Base-by-base conservation (phyloP, 2,329 filamentous ascomycete species). In the Pseudogymnoascus destructans region DNA sequence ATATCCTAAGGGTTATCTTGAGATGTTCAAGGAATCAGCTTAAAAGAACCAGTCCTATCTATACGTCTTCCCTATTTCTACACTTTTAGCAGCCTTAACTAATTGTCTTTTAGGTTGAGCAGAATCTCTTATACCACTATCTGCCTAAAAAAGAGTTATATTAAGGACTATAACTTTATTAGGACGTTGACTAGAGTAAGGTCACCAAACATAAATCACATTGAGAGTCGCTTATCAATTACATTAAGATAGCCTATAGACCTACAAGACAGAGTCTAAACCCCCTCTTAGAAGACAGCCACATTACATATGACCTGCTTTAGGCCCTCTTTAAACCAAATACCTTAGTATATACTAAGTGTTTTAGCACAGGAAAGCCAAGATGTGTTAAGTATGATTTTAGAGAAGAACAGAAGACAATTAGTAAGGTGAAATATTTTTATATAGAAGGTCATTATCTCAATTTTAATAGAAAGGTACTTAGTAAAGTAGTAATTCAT, bases 381-480 rank as follows among this genome's bases (percentile, higher is more conserved):
- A 56, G 32, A 32, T 59, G 52, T 42, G 23, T 59, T 13, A 38
- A 32, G 33, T 59, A 59, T 42, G 33, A 57, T 38, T 59, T 40
- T 57, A 21, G 46, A 17, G 30, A 59, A 46, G 58, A 57, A 23
- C 36, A 15, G 35, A 59, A 30, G 19, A 59, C 38, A 33, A 25
- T 11, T 8, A 58, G 25, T 46, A 5, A 25, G 21, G 25, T 58
- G 25, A 33, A 57, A 25, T 60, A 60, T 25, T 62, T 59, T 27
- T 15, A 61, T 17, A 57, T 62, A 10, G 52, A 58, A 42, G 46
- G 55, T 15, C 15, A 40, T 57, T 67, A 68, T 60, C 61, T 70
- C 33, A 63, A 70, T 62, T 70, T 66, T 63, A 54, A 71, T 46
- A 62, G 66, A 54, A 62, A 66, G 57, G 59, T 62, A 27, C 67